phyloP scores from a whole-genome alignment of 148 eudicot species.

The Talinum fruticosum region DNA sequence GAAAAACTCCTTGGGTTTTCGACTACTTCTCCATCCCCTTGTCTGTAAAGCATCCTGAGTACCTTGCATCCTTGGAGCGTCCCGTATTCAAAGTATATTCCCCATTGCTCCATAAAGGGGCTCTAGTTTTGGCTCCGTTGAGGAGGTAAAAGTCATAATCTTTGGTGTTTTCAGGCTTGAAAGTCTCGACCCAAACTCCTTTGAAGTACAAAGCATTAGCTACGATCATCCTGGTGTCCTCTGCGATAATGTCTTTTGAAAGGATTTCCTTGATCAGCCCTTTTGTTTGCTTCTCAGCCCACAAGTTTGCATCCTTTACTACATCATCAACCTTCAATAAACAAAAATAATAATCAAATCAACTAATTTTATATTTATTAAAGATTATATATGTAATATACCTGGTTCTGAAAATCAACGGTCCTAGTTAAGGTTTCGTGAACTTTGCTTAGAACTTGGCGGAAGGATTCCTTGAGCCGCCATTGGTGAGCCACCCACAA shows the following conservation, averaged over 20 bases:
- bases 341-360: too few species aligned
- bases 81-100: background rate
- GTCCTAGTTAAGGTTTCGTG: conserved; percentile 1
- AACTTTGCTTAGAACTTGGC: background rate
- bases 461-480: conserved; percentile 15
- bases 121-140: conserved; percentile 12
- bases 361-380: too few species aligned
- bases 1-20: conserved; percentile 1
- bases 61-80: conserved; percentile 15
- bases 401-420: conserved; percentile 21
- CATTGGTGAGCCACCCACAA: background rate
- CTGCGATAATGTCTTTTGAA: background rate
- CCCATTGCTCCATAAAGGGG: conserved; percentile 8
- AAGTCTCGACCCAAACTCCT: conserved; percentile 22
- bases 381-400: too few species aligned
- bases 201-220: conserved; percentile 27
- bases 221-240: conserved; percentile 3
- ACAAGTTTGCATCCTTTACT: conserved; percentile 16
- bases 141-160: conserved; percentile 16
- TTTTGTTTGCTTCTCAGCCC: conserved; percentile 21
- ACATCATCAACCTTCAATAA: background rate
- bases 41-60: conserved; percentile 15
- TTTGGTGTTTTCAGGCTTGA: conserved; percentile 8
- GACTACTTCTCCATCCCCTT: background rate
- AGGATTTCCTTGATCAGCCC: conserved; percentile 21